Evolutionary conservation across 805 yeast species (phyloP), one percentile per base, ranked within the genome.

Genomic region (Starmera dryadoides): DNA sequence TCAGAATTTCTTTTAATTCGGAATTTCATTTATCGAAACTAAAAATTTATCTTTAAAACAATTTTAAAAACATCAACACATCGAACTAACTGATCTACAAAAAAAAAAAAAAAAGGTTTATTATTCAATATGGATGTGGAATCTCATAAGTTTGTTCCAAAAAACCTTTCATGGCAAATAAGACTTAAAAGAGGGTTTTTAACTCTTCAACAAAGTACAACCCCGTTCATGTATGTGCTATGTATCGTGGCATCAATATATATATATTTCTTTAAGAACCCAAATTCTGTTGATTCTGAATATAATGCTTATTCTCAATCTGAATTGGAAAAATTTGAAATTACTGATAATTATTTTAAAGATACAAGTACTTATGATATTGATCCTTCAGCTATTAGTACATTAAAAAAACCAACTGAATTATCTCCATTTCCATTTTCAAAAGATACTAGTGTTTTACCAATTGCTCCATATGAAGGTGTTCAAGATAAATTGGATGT

Each of bases 401-500:
- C 46, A 1, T 30, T 48, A 28, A 42, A 43, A n/a, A 48, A 43
- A 33, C 48, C 52, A 21, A 44, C 46, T 1, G 29, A 43, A 6
- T 45, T 52, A 9, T 46, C 42, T 25, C 51, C 44, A 20, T 64
- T 62, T 45, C 64, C 66, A 3, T 63, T 53, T 42, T 39, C 47
- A 5, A 52, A 51, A 11, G 63, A 57, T 38, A 46, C 49, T 5
- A 36, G 58, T 0, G 64, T 64, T 3, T 43, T 64, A 14, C 69
- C 69, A 16, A 54, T 56, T 35, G 64, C 69, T 6, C 69, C 69
- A 2, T 65, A 53, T 41, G 51, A 48, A 28, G 66, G 63, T 37
- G 58, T 59, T 4, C 45, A 52, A 30, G 68, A 62, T 34, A 54
- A 59, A 9, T 47, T 61, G 2, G 69, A 65, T 41, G 43, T 62